Base-by-base conservation (phyloP, 805 yeast genomes). In the Metschnikowia sp. region DNA sequence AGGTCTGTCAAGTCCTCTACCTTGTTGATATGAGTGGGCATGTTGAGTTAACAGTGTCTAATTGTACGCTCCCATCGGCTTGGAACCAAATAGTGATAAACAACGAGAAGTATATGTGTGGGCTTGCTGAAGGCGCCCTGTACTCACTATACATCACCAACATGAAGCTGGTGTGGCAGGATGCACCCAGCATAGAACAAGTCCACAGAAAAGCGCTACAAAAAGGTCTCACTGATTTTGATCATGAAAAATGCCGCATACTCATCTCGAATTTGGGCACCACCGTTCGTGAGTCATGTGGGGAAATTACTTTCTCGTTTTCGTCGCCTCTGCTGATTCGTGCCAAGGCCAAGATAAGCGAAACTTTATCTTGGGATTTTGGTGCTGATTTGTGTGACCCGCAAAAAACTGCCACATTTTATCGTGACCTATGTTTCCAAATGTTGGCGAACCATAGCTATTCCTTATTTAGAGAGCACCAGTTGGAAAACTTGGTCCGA, bases 221-320 rank as follows among this genome's bases (percentile, higher is more conserved):
- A n/a, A 42, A 50, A 30, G 72, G 74, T 8, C 53, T 65, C 30
- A 63, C 62, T 37, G 71, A 64, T 49, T 52, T 64, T 32, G 55
- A 55, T 34, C 46, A 47, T 32, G 51, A 39, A 10, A 55, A 52
- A 28, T 40, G 59, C 30, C 42, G 15, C 8, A 43, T 55, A 7
- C 52, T 67, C 40, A 47, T 63, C 19, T 35, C 32, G 8, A 45
- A 53, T 26, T 34, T 61, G 36, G 44, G 39, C 19, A 39, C 47
- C 13, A 33, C 42, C 10, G 19, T 47, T 10, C 30, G 29, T 26
- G 35, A 29, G 12, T 13, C 37, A 10, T 10, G 44, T 28, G n/a
- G 45, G 32, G 30, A 19, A 13, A 40, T 40, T 18, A 12, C 29
- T 18, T 40, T 48, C 36, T 31, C 44, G 8, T 22, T 12, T 22